Percentiles rank a stretch among this genome's conserved stretches.
phyloP scores from a whole-genome alignment of 371 early-diverging fungal genomes.

The Mycotypha africana region DNA sequence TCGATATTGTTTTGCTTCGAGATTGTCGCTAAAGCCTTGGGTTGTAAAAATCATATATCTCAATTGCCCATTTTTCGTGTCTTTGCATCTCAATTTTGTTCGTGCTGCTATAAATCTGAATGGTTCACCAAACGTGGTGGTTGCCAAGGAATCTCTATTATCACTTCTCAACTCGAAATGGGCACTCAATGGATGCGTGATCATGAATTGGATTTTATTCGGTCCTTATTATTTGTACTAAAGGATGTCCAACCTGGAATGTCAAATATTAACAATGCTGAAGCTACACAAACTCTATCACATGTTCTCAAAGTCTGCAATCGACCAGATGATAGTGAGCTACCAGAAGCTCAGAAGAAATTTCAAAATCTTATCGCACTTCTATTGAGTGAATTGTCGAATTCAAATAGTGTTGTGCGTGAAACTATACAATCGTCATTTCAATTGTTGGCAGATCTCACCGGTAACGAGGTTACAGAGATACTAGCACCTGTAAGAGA shows the following conservation, averaged over 20 bases:
- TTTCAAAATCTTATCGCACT: slow-evolving; percentile 71
- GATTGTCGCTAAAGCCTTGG: slow-evolving; percentile 50
- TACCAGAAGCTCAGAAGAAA: slow-evolving; percentile 51
- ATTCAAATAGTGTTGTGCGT: slow-evolving; percentile 85
- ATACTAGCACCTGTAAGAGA: slow-evolving; percentile 83
- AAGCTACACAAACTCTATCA: slow-evolving; percentile 70
- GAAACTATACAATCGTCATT: slow-evolving; percentile 84
- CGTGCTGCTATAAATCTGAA: slow-evolving; percentile 81
- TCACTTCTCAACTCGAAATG: slow-evolving; percentile 77
- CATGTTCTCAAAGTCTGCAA: slow-evolving; percentile 84
- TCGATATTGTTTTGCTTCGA: slow-evolving; percentile 60
- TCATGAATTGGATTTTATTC: slow-evolving; percentile 90
- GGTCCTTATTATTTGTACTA: slow-evolving; percentile 87
- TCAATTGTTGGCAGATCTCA: slow-evolving; percentile 73
- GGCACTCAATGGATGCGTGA: slow-evolving; percentile 87
- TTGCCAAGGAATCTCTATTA: slow-evolving; percentile 83
- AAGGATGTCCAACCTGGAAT: slow-evolving; percentile 88
- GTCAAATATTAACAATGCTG: slow-evolving; percentile 68
- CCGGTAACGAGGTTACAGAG: slow-evolving; percentile 75
- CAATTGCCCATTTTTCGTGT: slow-evolving; percentile 71
- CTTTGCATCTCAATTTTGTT: slow-evolving; percentile 75
- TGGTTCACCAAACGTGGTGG: slow-evolving; percentile 87
- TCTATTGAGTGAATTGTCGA: slow-evolving; percentile 90
- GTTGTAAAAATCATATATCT: slow-evolving; percentile 54
- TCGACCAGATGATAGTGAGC: slow-evolving; percentile 57